These are phyloP conservation scores for Nepenthes mirabilis DNA, from an alignment of 148 eudicot species.

Conservation along the genomic window DNA sequence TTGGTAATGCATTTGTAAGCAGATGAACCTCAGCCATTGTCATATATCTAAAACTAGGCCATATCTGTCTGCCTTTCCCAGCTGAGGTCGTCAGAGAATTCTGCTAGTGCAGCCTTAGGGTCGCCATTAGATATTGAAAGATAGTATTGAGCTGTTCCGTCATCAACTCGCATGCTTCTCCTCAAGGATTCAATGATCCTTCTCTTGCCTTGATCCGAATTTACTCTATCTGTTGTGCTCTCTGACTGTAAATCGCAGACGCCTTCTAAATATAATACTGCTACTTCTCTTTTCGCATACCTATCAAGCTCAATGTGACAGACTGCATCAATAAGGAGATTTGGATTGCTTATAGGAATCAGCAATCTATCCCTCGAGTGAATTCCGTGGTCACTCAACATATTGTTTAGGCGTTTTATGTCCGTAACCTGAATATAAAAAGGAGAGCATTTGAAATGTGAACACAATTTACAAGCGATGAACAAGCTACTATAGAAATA, in stretches of 20 bases:
- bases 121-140: slow-evolving; percentile 67
- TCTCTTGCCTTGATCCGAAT: slow-evolving; percentile 45
- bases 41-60: slow-evolving; percentile 13
- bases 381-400: slow-evolving; percentile 99
- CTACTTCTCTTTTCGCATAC: slow-evolving; percentile 85
- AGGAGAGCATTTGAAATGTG: background rate
- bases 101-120: slow-evolving; percentile 67
- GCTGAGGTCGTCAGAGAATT: slow-evolving; percentile 64
- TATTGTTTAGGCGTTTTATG: slow-evolving; percentile 85
- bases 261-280: slow-evolving; percentile 74
- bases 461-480: background rate
- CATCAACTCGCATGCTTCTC: slow-evolving; percentile 97
- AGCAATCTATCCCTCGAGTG: slow-evolving; percentile 83
- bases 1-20: too few relatives aligned
- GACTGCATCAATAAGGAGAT: slow-evolving; percentile 42
- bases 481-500: too few relatives aligned
- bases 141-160: slow-evolving; percentile 91
- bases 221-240: slow-evolving; percentile 20
- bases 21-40: too few relatives aligned
- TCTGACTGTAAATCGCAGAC: slow-evolving; percentile 21
- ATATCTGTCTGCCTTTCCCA: slow-evolving; percentile 64
- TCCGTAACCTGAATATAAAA: slow-evolving; percentile 54
- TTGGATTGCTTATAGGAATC: slow-evolving; percentile 59
- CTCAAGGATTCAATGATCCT: slow-evolving; percentile 66
- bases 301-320: slow-evolving; percentile 87